Percentiles rank a stretch among this genome's conserved stretches.
phyloP scores from a whole-genome alignment of 208 protist species.

The Leishmania braziliensis region DNA sequence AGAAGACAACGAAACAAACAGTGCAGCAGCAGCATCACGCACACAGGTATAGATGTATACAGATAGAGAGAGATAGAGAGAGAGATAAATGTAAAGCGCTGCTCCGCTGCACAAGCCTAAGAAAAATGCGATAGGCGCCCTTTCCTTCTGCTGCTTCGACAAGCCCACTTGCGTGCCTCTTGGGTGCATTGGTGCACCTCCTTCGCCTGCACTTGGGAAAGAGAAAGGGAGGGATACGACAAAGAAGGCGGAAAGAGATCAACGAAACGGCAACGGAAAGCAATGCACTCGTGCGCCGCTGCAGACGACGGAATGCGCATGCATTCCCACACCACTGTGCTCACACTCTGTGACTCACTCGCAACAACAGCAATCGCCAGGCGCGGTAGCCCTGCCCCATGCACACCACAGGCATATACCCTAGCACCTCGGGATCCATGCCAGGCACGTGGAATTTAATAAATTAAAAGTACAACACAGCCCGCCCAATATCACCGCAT shows the following conservation, averaged over 20 bases:
- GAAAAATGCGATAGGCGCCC: neutral
- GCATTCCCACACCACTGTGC: neutral
- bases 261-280: neutral
- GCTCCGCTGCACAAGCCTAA: neutral
- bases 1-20: neutral
- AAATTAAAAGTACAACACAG: neutral
- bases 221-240: neutral
- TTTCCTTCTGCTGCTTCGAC: neutral
- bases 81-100: neutral
- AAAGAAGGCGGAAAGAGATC: neutral
- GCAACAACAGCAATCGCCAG: neutral
- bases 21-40: neutral
- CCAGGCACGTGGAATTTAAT: neutral
- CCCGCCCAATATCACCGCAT: neutral
- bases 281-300: neutral
- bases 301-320: neutral
- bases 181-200: neutral
- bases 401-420: neutral
- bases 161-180: neutral
- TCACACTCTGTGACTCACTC: neutral
- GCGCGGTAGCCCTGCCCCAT: neutral
- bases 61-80: neutral
- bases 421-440: conserved; percentile 2
- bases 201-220: too few species aligned
- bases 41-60: neutral